Conservation (phyloP, 306 rosid species). For the Lathyrus aphaca region DNA sequence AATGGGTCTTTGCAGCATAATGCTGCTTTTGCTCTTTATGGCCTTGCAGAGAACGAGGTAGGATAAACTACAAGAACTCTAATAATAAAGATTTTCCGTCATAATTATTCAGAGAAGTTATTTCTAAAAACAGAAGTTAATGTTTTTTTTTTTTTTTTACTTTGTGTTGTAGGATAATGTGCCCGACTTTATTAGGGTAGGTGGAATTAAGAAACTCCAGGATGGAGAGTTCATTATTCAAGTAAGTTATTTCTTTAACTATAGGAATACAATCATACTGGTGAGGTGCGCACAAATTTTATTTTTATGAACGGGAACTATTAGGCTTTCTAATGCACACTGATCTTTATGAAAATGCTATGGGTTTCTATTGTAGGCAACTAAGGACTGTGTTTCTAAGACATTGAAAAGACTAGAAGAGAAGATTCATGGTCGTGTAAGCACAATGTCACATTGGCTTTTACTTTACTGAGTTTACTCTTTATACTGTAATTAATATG, state of each 20-base stretch:
- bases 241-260: conserved; percentile 52
- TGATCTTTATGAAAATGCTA: conserved; percentile 19
- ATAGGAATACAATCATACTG: conserved; percentile 10
- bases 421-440: conserved; percentile 93
- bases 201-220: conserved; percentile 92
- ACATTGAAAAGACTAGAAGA: conserved; percentile 97
- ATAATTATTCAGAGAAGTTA: conserved; percentile 31
- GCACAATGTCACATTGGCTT: conserved; percentile 39
- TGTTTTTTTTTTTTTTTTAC: conserved; percentile 31
- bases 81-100: conserved; percentile 26
- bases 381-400: conserved; percentile 98
- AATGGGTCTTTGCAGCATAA: conserved; percentile 98
- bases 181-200: conserved; percentile 95
- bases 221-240: conserved; percentile 98
- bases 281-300: conserved; percentile 8
- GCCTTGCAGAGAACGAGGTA: conserved; percentile 99
- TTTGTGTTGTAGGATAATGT: conserved; percentile 81
- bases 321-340: background rate
- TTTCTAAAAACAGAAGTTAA: conserved; percentile 39
- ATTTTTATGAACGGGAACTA: conserved; percentile 14
- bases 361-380: conserved; percentile 66
- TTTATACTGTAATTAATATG: conserved; percentile 25
- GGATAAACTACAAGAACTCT: conserved; percentile 25
- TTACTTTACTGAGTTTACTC: conserved; percentile 1
- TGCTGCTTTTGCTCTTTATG: conserved; percentile 98